phyloP scores from a whole-genome alignment of 2,329 filamentous ascomycete species.

The Venturia nashicola region DNA sequence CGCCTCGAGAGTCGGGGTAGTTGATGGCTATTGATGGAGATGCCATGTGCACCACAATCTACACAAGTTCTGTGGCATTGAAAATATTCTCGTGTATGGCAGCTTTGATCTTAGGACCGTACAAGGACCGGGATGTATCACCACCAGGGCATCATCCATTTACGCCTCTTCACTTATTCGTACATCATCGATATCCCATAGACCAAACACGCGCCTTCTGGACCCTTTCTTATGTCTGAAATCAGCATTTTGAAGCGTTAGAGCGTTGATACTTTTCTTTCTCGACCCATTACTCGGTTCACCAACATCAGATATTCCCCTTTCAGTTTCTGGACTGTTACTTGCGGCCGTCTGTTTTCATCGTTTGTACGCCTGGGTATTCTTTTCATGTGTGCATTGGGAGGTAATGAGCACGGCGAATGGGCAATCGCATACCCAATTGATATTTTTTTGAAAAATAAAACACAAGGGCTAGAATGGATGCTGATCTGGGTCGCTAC shows the following conservation, averaged over 20 bases:
- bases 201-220: not conserved
- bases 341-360: not conserved
- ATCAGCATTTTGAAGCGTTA: conserved; percentile 3
- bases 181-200: not conserved
- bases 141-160: not conserved
- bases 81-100: not conserved
- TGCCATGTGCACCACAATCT: not conserved
- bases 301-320: not conserved
- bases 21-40: not conserved
- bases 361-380: not conserved
- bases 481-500: not conserved
- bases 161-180: not conserved
- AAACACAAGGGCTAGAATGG: not conserved
- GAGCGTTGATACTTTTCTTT: not conserved
- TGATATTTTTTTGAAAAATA: not conserved
- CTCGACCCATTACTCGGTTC: not conserved
- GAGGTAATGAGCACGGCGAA: not conserved
- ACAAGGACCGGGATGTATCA: not conserved
- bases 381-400: not conserved
- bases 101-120: not conserved
- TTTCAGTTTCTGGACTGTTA: not conserved
- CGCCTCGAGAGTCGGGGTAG: not conserved
- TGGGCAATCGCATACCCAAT: not conserved
- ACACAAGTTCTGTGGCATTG: not conserved
- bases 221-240: not conserved